Base-by-base conservation (phyloP, 1,139 yeast species). In the Candida sanyaensis region DNA sequence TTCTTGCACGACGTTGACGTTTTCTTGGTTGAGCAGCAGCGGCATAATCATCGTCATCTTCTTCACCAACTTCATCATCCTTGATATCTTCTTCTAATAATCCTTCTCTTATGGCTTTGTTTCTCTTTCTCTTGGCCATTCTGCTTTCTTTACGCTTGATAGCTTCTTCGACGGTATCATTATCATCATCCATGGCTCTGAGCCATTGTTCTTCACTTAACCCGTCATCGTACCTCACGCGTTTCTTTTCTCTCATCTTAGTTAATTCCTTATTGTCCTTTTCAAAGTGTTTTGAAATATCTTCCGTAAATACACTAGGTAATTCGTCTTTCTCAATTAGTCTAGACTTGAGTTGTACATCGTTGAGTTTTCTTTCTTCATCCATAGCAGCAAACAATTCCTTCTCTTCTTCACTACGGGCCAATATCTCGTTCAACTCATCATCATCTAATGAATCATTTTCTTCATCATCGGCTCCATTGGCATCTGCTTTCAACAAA, bases 141-240 rank as follows among this genome's bases (percentile, higher is more conserved):
- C 77, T 57, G 32, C 66, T 75, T 57, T 87, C 83, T 59, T 84
- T 86, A 56, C 87, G 77, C 44, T 66, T 71, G 50, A 86, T 82
- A 8, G 90, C 91, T 47, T 80, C 90, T 56, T 87, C 93, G 34
- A 87, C 78, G 0, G 86, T 70, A 54, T 75, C 79, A 32, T 73
- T 62, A 48, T 85, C 86, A 52, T 88, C 96, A 55, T 81, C 83
- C 69, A 81, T 77, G 13, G 82, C 82, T 67, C 71, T 76, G 44
- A 80, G 66, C 96, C 97, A 93, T 68, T 93, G 97, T 57, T 91
- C 98, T 64, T 93, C 99, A 4, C 96, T 89, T 54, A 92, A 74
- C 4, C 96, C 96, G 63, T 93, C 99, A 61, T 92, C 98, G 63
- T 92, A 92, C 55, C 80, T 84, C 37, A 88, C 86, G 47, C 75